Evolutionary conservation across 1,284 basidiomycete genomes (phyloP).

Genomic region (Anthracocystis walkeri): DNA sequence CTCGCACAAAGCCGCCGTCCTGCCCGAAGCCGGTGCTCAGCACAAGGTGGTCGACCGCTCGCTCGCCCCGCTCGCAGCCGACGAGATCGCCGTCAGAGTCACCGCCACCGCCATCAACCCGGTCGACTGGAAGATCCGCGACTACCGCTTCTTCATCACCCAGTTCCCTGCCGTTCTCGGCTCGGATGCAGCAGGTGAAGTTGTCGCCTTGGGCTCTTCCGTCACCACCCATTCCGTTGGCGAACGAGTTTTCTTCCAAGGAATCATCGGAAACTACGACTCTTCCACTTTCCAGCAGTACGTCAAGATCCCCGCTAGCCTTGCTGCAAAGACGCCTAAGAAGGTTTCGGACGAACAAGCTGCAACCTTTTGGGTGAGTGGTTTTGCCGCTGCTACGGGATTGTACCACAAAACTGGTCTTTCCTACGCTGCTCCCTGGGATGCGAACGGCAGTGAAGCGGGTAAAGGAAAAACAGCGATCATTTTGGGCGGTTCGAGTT

Average conservation of each 20-base stretch:
- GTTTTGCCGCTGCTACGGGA: slow-evolving; percentile 40
- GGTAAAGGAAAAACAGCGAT: slow-evolving; percentile 54
- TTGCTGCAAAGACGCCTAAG: slow-evolving; percentile 47
- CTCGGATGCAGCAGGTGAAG: slow-evolving; percentile 54
- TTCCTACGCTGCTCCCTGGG: slow-evolving; percentile 46
- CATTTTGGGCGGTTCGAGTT: slow-evolving; percentile 53
- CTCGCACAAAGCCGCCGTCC: slow-evolving; percentile 41
- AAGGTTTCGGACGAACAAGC: slow-evolving; percentile 57
- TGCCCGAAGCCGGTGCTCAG: slow-evolving; percentile 36
- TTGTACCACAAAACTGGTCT: slow-evolving; percentile 52
- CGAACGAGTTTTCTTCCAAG: slow-evolving; percentile 63
- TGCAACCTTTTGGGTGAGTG: slow-evolving; percentile 51
- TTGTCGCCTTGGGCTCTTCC: slow-evolving; percentile 32
- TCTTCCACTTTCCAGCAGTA: slow-evolving; percentile 59
- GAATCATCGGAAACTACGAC: slow-evolving; percentile 50
- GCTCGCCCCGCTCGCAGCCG: slow-evolving; percentile 24
- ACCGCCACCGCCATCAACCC: slow-evolving; percentile 61
- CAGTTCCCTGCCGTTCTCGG: slow-evolving; percentile 53
- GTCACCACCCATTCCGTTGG: slow-evolving; percentile 44
- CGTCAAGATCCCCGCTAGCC: slow-evolving; percentile 43
- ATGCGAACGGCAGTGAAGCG: slow-evolving; percentile 34
- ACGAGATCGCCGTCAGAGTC: slow-evolving; percentile 51
- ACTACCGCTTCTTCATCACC: slow-evolving; percentile 42
- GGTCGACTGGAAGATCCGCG: slow-evolving; percentile 59
- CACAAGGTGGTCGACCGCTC: slow-evolving; percentile 34